Percentiles rank a stretch among this genome's conserved stretches.
Conservation (phyloP, 306 rosid species). For the Begonia masoniana region DNA sequence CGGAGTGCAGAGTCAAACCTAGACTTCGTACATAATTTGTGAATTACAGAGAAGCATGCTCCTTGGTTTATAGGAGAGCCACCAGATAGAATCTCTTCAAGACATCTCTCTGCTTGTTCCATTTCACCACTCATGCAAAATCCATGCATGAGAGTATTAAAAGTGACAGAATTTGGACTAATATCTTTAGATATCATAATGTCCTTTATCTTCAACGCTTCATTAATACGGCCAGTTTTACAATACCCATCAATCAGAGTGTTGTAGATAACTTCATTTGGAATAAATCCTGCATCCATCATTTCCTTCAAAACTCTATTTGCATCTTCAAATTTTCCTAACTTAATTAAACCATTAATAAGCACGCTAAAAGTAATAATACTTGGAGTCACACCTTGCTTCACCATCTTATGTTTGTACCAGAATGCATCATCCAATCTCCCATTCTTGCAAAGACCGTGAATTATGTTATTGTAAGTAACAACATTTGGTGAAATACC, state of each 20-base stretch:
- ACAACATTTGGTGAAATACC: constrained; percentile 56
- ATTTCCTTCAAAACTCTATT: constrained; percentile 36
- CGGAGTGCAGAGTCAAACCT: constrained; percentile 34
- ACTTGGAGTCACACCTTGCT: constrained; percentile 32
- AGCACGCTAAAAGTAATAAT: constrained; percentile 43
- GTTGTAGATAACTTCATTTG: constrained; percentile 47
- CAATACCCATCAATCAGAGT: constrained; percentile 51
- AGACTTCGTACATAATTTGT: constrained; percentile 32
- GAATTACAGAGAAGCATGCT: constrained; percentile 35
- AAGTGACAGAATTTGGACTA: constrained; percentile 45
- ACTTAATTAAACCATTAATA: constrained; percentile 48
- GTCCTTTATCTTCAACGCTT: constrained; percentile 50
- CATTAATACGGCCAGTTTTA: constrained; percentile 36
- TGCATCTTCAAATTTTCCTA: constrained; percentile 35
- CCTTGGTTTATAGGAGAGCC: constrained; percentile 31
- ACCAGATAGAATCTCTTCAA: constrained; percentile 22
- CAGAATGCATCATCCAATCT: constrained; percentile 40
- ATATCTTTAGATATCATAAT: constrained; percentile 42
- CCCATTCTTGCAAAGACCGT: constrained; percentile 53
- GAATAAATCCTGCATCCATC: constrained; percentile 35
- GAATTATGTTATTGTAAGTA: constrained; percentile 51
- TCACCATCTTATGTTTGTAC: constrained; percentile 40
- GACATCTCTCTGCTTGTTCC: constrained; percentile 31
- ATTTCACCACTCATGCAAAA: constrained; percentile 38
- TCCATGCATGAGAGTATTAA: constrained; percentile 46